Conservation (phyloP, 371 early-diverging fungal genomes). For the Lichtheimia ornata region DNA sequence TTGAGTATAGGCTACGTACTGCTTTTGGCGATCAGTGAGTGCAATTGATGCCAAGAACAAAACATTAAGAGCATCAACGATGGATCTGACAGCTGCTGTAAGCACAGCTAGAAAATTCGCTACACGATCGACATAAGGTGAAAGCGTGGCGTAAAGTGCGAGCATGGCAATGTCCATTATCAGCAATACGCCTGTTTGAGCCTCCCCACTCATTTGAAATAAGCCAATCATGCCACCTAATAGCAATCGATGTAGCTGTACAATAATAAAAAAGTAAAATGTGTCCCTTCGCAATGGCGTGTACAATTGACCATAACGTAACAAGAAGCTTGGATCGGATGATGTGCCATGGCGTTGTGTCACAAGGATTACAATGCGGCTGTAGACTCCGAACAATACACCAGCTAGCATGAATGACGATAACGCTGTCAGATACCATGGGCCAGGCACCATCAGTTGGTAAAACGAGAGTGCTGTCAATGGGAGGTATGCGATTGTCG, state of each 20-base stretch:
- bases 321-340: neutral
- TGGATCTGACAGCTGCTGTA: neutral
- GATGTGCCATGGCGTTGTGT: neutral
- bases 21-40: neutral
- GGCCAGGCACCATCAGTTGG: neutral
- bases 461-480: neutral
- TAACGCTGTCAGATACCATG: neutral
- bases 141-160: neutral
- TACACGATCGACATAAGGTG: neutral
- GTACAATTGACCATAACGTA: neutral
- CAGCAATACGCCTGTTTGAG: constrained; percentile 15
- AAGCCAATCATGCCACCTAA: constrained; percentile 18
- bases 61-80: neutral
- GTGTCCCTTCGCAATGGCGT: neutral
- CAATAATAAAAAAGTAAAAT: neutral
- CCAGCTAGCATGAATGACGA: neutral
- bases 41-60: neutral
- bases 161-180: neutral
- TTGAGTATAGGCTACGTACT: neutral
- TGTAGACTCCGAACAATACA: neutral
- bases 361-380: neutral
- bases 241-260: constrained; percentile 14
- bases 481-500: neutral
- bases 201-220: constrained; percentile 12
- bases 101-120: neutral